Evolutionary conservation across 2,329 filamentous ascomycete genomes (phyloP).

Genomic region (Fusarium fujikuroi): DNA sequence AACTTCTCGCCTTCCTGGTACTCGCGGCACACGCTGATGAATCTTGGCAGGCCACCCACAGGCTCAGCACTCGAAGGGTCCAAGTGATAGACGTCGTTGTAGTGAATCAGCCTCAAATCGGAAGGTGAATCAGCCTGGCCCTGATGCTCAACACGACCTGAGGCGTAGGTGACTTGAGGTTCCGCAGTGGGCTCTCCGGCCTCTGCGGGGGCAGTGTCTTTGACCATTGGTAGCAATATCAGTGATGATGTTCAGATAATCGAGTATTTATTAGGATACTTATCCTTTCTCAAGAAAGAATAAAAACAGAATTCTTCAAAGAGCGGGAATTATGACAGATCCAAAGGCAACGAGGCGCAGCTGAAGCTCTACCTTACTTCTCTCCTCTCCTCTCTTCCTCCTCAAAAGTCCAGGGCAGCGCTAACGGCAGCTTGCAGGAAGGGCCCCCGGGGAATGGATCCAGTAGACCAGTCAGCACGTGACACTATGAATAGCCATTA

Average conservation of each 20-base stretch:
- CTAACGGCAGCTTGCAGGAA: constrained; percentile 37
- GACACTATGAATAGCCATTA: constrained; percentile 1
- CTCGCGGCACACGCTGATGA: constrained; percentile 80
- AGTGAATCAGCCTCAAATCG: constrained; percentile 85
- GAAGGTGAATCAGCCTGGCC: constrained; percentile 54
- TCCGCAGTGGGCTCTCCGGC: constrained; percentile 39
- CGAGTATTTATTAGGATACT: background rate
- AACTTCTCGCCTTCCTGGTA: constrained; percentile 74
- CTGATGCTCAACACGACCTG: constrained; percentile 35
- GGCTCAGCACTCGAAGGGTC: constrained; percentile 81
- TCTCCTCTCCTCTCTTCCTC: constrained; percentile 12
- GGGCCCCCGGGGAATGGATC: constrained; percentile 1
- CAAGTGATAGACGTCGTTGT: constrained; percentile 94
- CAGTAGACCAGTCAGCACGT: constrained; percentile 30
- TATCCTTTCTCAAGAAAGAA: background rate
- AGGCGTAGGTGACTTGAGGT: constrained; percentile 44
- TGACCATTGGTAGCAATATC: constrained; percentile 27
- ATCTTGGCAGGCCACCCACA: constrained; percentile 82
- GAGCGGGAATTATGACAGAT: constrained; percentile 31
- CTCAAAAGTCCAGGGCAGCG: constrained; percentile 25
- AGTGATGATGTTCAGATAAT: background rate
- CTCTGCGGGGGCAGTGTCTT: constrained; percentile 23
- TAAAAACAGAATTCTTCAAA: background rate
- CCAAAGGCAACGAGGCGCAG: constrained; percentile 32
- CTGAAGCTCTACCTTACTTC: constrained; percentile 7